phyloP scores from a whole-genome alignment of 345 rosid genomes.

The Gossypioides kirkii region DNA sequence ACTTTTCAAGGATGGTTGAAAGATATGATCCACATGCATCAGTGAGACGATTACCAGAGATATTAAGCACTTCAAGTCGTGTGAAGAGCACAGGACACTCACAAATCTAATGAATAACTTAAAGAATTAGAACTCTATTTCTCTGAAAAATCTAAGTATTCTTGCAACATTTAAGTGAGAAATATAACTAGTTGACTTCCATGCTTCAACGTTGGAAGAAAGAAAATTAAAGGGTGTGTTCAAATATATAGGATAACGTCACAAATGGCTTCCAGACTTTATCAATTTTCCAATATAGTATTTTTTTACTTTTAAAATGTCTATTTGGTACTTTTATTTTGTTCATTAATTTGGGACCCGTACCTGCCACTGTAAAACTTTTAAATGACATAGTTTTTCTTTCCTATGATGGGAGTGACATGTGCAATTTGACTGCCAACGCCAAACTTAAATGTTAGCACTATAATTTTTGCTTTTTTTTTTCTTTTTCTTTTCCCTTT shows the following conservation, averaged over 20 bases:
- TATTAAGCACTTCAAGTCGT: slow-evolving; percentile 81
- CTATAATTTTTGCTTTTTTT: too few relatives aligned
- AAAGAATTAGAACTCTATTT: background rate
- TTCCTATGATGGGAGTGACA: too few relatives aligned
- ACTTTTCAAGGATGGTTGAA: slow-evolving; percentile 71
- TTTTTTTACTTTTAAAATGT: background rate
- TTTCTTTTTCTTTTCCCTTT: too few relatives aligned
- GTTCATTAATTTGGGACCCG: too few relatives aligned
- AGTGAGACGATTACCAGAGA: slow-evolving; percentile 92
- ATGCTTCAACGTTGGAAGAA: background rate
- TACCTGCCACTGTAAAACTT: too few relatives aligned
- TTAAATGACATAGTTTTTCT: too few relatives aligned
- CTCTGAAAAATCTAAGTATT: background rate
- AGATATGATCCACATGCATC: slow-evolving; percentile 97
- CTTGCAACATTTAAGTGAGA: background rate
- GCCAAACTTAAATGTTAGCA: too few relatives aligned
- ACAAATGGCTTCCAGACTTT: background rate
- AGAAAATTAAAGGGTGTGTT: background rate
- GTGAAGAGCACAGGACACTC: slow-evolving; percentile 79
- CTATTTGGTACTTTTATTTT: background rate
- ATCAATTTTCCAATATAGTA: background rate
- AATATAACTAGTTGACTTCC: background rate
- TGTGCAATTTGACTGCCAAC: too few relatives aligned
- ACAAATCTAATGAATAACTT: slow-evolving; percentile 57
- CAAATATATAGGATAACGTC: background rate